A percentile compares a stretch with the other conserved stretches of the same genome.
Conservation (phyloP, 352 stramenopile genomes). For the Phytophthora podocarpi region DNA sequence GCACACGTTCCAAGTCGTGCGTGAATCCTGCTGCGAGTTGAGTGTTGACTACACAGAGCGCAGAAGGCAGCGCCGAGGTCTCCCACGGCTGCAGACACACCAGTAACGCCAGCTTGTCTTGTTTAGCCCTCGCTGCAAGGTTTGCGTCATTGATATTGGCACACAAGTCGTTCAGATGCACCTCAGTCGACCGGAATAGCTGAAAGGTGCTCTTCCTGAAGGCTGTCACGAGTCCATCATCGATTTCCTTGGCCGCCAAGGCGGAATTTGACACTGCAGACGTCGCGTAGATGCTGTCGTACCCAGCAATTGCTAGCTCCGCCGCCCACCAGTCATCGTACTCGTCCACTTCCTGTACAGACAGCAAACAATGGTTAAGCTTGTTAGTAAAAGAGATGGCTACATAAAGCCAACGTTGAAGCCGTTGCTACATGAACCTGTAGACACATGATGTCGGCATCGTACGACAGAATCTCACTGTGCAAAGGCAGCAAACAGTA, state of each 20-base stretch:
- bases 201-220: slow-evolving; percentile 82
- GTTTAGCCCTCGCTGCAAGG: slow-evolving; percentile 46
- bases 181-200: slow-evolving; percentile 61
- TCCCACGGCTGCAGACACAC: slow-evolving; percentile 87
- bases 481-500: neutral
- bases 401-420: too few species aligned
- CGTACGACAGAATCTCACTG: slow-evolving; percentile 76
- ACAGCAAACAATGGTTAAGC: too few species aligned
- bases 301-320: slow-evolving; percentile 66
- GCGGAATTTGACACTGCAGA: slow-evolving; percentile 4
- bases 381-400: too few species aligned
- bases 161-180: slow-evolving; percentile 69
- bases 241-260: slow-evolving; percentile 34
- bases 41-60: slow-evolving; percentile 69
- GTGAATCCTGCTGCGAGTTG: slow-evolving; percentile 39
- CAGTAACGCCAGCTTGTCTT: slow-evolving; percentile 80
- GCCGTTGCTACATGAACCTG: slow-evolving; percentile 61
- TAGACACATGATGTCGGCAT: slow-evolving; percentile 86
- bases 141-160: slow-evolving; percentile 48
- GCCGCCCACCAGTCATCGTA: slow-evolving; percentile 87
- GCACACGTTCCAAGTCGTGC: slow-evolving; percentile 55
- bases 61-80: slow-evolving; percentile 59
- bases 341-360: slow-evolving; percentile 86
- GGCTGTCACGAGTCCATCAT: slow-evolving; percentile 82
- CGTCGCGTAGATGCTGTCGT: slow-evolving; percentile 79